Percentiles rank a stretch among this genome's conserved stretches.
These are phyloP conservation scores for Luzula sylvatica DNA, from an alignment of 176 grass and related monocot species.

Conservation along the genomic window DNA sequence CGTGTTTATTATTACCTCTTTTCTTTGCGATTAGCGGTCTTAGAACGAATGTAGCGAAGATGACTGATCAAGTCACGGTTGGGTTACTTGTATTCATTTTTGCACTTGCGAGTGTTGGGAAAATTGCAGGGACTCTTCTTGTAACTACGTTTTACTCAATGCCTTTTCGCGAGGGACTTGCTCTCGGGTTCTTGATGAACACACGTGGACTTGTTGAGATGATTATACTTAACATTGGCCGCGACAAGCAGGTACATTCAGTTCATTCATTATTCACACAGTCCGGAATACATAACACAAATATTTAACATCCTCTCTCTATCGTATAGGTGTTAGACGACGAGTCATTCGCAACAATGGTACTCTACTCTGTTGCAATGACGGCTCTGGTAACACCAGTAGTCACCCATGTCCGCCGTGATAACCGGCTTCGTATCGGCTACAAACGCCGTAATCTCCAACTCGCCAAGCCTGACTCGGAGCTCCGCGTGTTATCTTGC, in stretches of 20 bases:
- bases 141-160: slow-evolving; percentile 42
- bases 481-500: slow-evolving; percentile 82
- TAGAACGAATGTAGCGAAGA: slow-evolving; percentile 33
- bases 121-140: slow-evolving; percentile 56
- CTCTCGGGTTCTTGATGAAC: slow-evolving; percentile 77
- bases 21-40: slow-evolving; percentile 65
- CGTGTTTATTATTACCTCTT: slow-evolving; percentile 41
- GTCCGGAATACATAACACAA: not conserved
- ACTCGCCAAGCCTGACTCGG: slow-evolving; percentile 51
- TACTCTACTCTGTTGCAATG: slow-evolving; percentile 46
- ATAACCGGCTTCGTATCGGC: slow-evolving; percentile 34
- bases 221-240: slow-evolving; percentile 70
- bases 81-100: slow-evolving; percentile 45
- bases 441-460: slow-evolving; percentile 89
- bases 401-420: slow-evolving; percentile 29
- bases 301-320: not conserved
- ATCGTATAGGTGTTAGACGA: slow-evolving; percentile 32
- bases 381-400: slow-evolving; percentile 62
- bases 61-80: slow-evolving; percentile 30
- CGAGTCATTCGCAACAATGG: slow-evolving; percentile 61
- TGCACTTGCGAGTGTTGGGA: slow-evolving; percentile 53
- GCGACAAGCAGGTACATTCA: slow-evolving; percentile 46
- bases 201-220: slow-evolving; percentile 57
- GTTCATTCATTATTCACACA: not conserved
- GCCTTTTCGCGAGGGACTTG: slow-evolving; percentile 49